Conservation (phyloP, 805 yeast genomes). For the Ogataea nitratoaversa region DNA sequence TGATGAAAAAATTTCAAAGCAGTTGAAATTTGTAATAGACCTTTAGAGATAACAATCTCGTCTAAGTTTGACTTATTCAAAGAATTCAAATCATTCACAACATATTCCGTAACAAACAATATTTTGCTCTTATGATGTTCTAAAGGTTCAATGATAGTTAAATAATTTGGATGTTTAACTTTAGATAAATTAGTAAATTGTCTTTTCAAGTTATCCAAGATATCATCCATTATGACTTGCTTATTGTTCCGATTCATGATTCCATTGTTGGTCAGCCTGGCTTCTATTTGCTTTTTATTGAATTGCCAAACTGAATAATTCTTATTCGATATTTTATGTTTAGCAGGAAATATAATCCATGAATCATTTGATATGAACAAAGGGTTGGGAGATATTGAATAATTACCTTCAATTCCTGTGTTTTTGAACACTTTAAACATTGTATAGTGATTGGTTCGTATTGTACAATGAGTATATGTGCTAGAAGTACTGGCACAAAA, state of each 20-base stretch:
- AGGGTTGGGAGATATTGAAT: conserved; percentile 66
- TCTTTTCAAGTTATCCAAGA: conserved; percentile 56
- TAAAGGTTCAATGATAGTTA: conserved; percentile 80
- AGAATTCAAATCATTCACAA: conserved; percentile 35
- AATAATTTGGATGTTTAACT: conserved; percentile 83
- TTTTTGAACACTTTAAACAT: conserved; percentile 54
- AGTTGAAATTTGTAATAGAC: conserved; percentile 70
- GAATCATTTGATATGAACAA: conserved; percentile 65
- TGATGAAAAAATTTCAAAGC: conserved; percentile 82
- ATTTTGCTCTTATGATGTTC: conserved; percentile 80
- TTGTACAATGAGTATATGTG: too few species aligned
- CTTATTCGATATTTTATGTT: conserved; percentile 55
- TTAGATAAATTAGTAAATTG: conserved; percentile 74
- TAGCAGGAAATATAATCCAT: conserved; percentile 86
- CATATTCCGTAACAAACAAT: conserved; percentile 80
- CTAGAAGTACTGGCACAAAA: too few species aligned
- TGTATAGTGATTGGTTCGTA: too few species aligned
- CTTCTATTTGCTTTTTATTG: conserved; percentile 73
- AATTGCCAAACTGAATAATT: conserved; percentile 81
- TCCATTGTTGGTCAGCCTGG: conserved; percentile 46
- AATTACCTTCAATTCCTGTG: conserved; percentile 60
- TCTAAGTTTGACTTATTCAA: conserved; percentile 49
- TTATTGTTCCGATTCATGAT: conserved; percentile 46
- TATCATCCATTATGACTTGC: conserved; percentile 50
- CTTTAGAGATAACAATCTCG: conserved; percentile 69